Base-by-base conservation (phyloP, 768 basidiomycete species). In the Leccinum truebloodii region DNA sequence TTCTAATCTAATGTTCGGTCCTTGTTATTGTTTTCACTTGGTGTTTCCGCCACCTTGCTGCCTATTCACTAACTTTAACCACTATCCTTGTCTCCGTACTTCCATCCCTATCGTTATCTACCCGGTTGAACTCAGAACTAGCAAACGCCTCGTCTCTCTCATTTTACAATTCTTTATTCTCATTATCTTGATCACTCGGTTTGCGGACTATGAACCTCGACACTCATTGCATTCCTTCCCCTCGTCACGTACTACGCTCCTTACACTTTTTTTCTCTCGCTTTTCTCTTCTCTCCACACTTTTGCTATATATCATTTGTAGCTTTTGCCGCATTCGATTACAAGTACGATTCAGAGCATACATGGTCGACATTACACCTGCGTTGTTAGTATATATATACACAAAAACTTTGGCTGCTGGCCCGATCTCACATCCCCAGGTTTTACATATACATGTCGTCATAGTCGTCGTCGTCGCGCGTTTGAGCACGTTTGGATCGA, bases 391-490 rank as follows among this genome's bases (percentile, higher is more conserved):
- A 32, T 67, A 32, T 52, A 52, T 16, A n/a, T 52, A 20, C 5
- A 16, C 35, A 12, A 20, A 46, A 22, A 12, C 12, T 22, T 46
- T 46, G 12, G 12, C 44, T 20, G 4, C n/a, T 20, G 10, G n/a
- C 10, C n/a, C 10, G 7, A 49, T 49, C 48, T 14, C 24, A 2
- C 20, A 9, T 18, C 6, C 18, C 32, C 34, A 10, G 7, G 18
- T 20, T 20, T 26, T 60, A 73, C 14, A 69, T 30, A 16, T 72
- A 72, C 72, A 72, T 65, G 48, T 71, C 67, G 4, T 71, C 67
- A 8, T 69, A 53, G 0, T 65, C 67, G 3, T 69, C 67, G 3
- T 69, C 68, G 13, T 63, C 54, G 14, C 50, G 61, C n/a, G 48
- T 16, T 6, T 41, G 59, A 0, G 59, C 57, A 5, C 62, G 62